Conservation (phyloP, 106 monocot species). For the Dactylorhiza incarnata region DNA sequence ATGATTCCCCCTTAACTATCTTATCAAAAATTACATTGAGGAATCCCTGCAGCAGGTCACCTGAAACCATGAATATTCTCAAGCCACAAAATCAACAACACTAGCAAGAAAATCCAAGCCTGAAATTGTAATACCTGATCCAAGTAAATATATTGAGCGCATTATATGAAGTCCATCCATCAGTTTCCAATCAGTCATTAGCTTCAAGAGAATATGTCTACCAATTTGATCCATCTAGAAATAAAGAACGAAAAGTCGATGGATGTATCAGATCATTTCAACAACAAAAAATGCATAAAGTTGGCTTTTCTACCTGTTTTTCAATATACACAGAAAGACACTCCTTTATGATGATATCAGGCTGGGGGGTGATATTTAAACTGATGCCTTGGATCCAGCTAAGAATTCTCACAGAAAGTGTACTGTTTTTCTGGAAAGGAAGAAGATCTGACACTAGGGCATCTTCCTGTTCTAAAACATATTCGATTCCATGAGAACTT, state of each 20-base stretch:
- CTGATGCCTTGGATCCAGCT: constrained; percentile 44
- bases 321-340: constrained; percentile 61
- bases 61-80: constrained; percentile 27
- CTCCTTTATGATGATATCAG: constrained; percentile 61
- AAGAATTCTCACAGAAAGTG: constrained; percentile 69
- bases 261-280: background rate
- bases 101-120: background rate
- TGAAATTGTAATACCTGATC: constrained; percentile 56
- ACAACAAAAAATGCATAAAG: background rate
- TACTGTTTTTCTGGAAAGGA: constrained; percentile 81
- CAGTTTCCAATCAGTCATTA: constrained; percentile 90
- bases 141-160: constrained; percentile 83
- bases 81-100: background rate
- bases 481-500: background rate
- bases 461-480: constrained; percentile 44
- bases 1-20: constrained; percentile 69
- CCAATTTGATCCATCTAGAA: constrained; percentile 83
- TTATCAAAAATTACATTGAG: constrained; percentile 61
- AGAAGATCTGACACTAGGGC: constrained; percentile 54
- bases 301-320: constrained; percentile 44
- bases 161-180: constrained; percentile 85
- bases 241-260: background rate
- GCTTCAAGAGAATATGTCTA: constrained; percentile 59
- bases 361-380: constrained; percentile 36
- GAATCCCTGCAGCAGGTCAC: constrained; percentile 90